Percentiles rank a stretch among this genome's conserved stretches.
Evolutionary conservation across 2,329 filamentous ascomycete genomes (phyloP).

Genomic region (Pseudocercospora vitis): DNA sequence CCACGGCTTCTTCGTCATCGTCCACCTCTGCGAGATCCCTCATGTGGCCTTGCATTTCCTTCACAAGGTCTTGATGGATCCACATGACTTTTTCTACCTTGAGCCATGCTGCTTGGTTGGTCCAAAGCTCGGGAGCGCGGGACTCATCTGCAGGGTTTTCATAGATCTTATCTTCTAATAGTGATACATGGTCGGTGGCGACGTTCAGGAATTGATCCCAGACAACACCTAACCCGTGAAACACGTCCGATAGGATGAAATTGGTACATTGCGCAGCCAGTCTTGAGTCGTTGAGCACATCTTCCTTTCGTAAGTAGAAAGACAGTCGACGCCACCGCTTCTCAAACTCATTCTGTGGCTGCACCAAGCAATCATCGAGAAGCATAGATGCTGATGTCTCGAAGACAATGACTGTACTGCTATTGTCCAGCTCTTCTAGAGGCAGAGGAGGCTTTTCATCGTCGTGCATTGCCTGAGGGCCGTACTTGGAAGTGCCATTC

Average conservation of each 20-base stretch:
- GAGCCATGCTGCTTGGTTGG: constrained; percentile 53
- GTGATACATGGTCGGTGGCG: constrained; percentile 51
- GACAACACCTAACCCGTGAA: constrained; percentile 47
- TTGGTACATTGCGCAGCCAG: constrained; percentile 53
- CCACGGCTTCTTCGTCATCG: constrained; percentile 32
- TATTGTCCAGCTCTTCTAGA: constrained; percentile 46
- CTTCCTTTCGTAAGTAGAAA: constrained; percentile 50
- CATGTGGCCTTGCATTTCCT: constrained; percentile 48
- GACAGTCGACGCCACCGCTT: constrained; percentile 55
- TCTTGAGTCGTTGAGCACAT: constrained; percentile 44
- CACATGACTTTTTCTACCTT: constrained; percentile 55
- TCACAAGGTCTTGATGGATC: constrained; percentile 50
- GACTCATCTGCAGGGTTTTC: constrained; percentile 56
- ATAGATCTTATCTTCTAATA: constrained; percentile 54
- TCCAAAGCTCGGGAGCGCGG: constrained; percentile 54
- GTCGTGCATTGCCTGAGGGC: background rate
- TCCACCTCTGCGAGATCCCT: constrained; percentile 41
- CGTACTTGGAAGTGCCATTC: background rate
- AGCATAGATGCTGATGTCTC: constrained; percentile 51
- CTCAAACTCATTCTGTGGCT: constrained; percentile 53
- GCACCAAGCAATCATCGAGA: constrained; percentile 52
- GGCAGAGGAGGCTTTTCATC: constrained; percentile 9
- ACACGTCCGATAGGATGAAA: constrained; percentile 51
- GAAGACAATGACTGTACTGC: constrained; percentile 55
- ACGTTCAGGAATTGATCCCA: constrained; percentile 50